Conservation (phyloP, 2,329 filamentous ascomycete species). For the Neofusicoccum cordaticola region DNA sequence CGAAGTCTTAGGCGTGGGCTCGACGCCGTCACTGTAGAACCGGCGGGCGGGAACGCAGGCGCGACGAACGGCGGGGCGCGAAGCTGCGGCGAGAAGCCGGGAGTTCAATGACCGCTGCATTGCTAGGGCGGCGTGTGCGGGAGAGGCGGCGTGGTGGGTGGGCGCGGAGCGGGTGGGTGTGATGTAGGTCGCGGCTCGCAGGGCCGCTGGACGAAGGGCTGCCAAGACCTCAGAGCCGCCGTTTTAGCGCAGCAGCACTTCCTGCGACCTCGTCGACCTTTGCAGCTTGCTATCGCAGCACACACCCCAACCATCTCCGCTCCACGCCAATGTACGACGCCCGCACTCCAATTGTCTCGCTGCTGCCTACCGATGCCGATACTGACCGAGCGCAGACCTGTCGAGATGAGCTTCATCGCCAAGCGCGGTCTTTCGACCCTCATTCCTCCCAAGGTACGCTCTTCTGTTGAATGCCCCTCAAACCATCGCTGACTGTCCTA, state of each 20-base stretch:
- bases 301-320: slow-evolving; percentile 17
- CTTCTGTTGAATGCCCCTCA: slow-evolving; percentile 10
- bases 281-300: slow-evolving; percentile 12
- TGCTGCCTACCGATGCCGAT: neutral
- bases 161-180: neutral
- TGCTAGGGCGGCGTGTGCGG: neutral
- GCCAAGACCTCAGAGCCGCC: slow-evolving; percentile 7
- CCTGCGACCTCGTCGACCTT: slow-evolving; percentile 17
- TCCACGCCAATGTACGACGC: slow-evolving; percentile 16
- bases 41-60: slow-evolving; percentile 29
- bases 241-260: slow-evolving; percentile 12
- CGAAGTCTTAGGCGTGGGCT: slow-evolving; percentile 30
- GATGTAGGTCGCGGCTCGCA: slow-evolving; percentile 8
- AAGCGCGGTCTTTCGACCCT: slow-evolving; percentile 94
- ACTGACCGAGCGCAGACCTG: slow-evolving; percentile 38
- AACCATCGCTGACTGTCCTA: slow-evolving; percentile 36
- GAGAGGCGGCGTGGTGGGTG: slow-evolving; percentile 2
- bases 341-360: neutral
- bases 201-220: neutral
- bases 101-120: slow-evolving; percentile 34
- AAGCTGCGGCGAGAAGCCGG: slow-evolving; percentile 36
- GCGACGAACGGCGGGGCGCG: slow-evolving; percentile 25
- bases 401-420: slow-evolving; percentile 88
- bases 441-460: slow-evolving; percentile 92
- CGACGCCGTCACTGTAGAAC: slow-evolving; percentile 27